A percentile compares a stretch with the other conserved stretches of the same genome.
phyloP scores from a whole-genome alignment of 2,329 filamentous ascomycete genomes.

The Epichloe typhina region DNA sequence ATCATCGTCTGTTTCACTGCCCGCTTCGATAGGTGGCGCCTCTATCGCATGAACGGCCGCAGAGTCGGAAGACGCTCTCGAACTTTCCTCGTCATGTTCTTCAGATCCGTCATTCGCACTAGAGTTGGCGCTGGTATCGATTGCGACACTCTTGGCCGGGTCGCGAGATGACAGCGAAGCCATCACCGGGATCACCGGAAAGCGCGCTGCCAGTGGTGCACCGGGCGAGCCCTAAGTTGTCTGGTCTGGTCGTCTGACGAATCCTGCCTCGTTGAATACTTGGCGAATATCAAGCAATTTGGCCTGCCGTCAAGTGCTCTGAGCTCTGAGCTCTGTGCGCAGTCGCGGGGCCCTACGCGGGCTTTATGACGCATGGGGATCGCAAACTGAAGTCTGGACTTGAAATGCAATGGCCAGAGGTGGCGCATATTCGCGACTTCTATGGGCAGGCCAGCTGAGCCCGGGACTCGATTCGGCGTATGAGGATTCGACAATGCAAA shows the following conservation, averaged over 20 bases:
- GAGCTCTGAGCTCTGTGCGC: too few relatives aligned
- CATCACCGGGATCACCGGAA: neutral
- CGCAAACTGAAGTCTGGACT: too few relatives aligned
- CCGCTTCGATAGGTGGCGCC: neutral
- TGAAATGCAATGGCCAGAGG: neutral
- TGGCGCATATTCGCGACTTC: neutral
- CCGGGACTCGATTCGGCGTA: neutral
- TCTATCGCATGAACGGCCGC: constrained; percentile 1
- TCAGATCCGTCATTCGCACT: neutral
- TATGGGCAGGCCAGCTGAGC: neutral
- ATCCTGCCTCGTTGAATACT: too few relatives aligned
- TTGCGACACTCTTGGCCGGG: neutral
- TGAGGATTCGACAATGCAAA: neutral
- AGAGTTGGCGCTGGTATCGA: neutral
- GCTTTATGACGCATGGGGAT: too few relatives aligned
- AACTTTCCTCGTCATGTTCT: neutral
- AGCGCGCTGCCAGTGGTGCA: neutral
- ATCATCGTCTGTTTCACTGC: constrained; percentile 3
- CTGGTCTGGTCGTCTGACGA: too few relatives aligned
- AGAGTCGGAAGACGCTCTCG: neutral
- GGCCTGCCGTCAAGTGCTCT: too few relatives aligned
- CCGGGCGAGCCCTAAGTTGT: neutral
- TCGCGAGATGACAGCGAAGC: neutral
- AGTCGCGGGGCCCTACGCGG: too few relatives aligned
- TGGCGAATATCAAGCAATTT: too few relatives aligned